Evolutionary conservation across 2,329 filamentous ascomycete species (phyloP), one percentile per base, ranked within the genome.

Genomic region (Aspergillus sp.): DNA sequence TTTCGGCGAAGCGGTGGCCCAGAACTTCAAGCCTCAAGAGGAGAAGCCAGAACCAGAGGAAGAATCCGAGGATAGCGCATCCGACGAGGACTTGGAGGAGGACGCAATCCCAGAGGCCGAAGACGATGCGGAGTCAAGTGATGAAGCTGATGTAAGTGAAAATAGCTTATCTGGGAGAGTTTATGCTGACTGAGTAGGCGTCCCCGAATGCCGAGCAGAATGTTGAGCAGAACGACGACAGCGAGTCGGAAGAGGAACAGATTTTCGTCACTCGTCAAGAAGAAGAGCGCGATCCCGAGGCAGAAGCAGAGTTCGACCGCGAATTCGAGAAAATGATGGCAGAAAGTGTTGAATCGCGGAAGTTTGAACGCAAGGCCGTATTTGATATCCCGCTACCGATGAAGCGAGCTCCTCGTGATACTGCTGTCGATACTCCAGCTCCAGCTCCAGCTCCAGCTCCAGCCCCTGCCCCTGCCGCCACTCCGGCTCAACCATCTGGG

Each of bases 301-400:
- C 89, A 41, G 95, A 99, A 70, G 95, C 93, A 6, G 95, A 99
- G 42, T 99, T 99, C 72, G 96, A 99, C 71, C 90, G 93, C 67
- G 95, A 98, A 75, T 95, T 96, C 73, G 93, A 95, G 39, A 97
- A 96, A 75, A 90, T 99, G 86, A 98, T 99, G 93, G 86, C 93
- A 51, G 95, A 99, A 75, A 97, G 93, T 77, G 80, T 96, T 68
- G 95, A 99, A 66, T 96, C 93, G 4, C 87, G 95, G 66, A 97
- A 96, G 68, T 96, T 96, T 66, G 95, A 99, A 70, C 90, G 95
- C 61, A 97, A 96, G 76, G 87, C 90, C 27, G 83, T 95, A 51
- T 97, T 99, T 69, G 96, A 99, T 72, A 91, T 98, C n/a, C 92
- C 96, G 1, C 79, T 99, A n/a, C 95, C 95, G 0, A 93, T 99